Conservation (phyloP, 164 flowering plant genomes). For the Tetracentron sinense region DNA sequence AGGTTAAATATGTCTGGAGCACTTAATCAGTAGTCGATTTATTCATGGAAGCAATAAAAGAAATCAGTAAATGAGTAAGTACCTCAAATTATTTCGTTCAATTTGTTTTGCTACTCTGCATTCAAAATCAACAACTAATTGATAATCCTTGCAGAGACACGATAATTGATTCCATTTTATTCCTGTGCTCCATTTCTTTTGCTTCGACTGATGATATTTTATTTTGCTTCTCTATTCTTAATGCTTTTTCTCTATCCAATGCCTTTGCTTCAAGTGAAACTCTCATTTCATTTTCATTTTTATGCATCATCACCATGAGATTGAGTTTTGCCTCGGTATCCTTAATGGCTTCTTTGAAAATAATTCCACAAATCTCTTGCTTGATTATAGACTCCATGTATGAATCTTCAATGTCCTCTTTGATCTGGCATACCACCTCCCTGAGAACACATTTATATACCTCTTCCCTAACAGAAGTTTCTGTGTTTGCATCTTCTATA, state of each 20-base stretch:
- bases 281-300: no score
- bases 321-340: conserved; percentile 17
- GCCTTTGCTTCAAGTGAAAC: conserved; percentile 46
- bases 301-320: no score
- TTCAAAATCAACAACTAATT: conserved; percentile 41
- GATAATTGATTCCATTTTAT: conserved; percentile 41
- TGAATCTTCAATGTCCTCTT: conserved; percentile 26
- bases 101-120: conserved; percentile 28
- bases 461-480: conserved; percentile 46
- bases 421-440: conserved; percentile 29
- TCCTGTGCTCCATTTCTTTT: conserved; percentile 38
- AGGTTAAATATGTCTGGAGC: no score
- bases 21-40: neutral
- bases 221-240: conserved; percentile 31
- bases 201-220: conserved; percentile 21
- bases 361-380: conserved; percentile 28
- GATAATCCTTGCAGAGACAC: conserved; percentile 25
- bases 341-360: conserved; percentile 28
- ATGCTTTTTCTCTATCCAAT: conserved; percentile 31
- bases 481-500: conserved; percentile 37
- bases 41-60: neutral
- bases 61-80: conserved; percentile 2
- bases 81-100: conserved; percentile 48
- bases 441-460: conserved; percentile 40
- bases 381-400: conserved; percentile 20